These are phyloP conservation scores for Tephrocybe sp. DNA, from an alignment of 768 basidiomycete genomes.

Conservation along the genomic window DNA sequence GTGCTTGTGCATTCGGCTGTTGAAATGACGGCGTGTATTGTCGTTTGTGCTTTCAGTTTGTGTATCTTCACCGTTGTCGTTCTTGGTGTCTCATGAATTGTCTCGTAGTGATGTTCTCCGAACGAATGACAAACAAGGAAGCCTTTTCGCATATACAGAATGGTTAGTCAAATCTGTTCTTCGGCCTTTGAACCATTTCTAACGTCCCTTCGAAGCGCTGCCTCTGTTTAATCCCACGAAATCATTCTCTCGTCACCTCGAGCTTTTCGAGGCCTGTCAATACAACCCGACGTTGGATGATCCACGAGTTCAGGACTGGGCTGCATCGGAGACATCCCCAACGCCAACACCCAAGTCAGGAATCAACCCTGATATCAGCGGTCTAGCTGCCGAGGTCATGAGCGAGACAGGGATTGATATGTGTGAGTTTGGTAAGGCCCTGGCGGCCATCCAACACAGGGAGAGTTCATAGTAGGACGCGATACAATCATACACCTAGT, in stretches of 20 bases:
- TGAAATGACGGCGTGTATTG: constrained; percentile 54
- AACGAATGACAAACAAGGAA: constrained; percentile 33
- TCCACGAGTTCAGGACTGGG: constrained; percentile 39
- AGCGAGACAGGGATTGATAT: constrained; percentile 18
- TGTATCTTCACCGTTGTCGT: not conserved
- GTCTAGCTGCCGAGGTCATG: constrained; percentile 13
- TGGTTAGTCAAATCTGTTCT: constrained; percentile 32
- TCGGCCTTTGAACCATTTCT: no score
- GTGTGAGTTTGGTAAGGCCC: constrained; percentile 13
- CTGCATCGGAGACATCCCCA: constrained; percentile 15
- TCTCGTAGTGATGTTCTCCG: constrained; percentile 44
- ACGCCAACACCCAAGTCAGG: not conserved
- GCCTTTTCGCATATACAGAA: constrained; percentile 41
- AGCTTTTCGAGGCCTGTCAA: constrained; percentile 42
- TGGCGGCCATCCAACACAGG: constrained; percentile 10
- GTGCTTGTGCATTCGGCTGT: constrained; percentile 54
- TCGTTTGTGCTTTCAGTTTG: constrained; percentile 43
- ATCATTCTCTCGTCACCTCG: constrained; percentile 45
- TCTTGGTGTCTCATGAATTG: not conserved
- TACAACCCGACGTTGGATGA: constrained; percentile 37
- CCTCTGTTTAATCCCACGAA: constrained; percentile 53
- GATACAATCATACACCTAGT: no score
- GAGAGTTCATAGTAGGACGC: not conserved
- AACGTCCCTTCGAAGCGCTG: constrained; percentile 31
- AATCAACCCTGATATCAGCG: not conserved